These are phyloP conservation scores for Botrytis galanthina DNA, from an alignment of 2,329 filamentous ascomycete species.

Conservation along the genomic window DNA sequence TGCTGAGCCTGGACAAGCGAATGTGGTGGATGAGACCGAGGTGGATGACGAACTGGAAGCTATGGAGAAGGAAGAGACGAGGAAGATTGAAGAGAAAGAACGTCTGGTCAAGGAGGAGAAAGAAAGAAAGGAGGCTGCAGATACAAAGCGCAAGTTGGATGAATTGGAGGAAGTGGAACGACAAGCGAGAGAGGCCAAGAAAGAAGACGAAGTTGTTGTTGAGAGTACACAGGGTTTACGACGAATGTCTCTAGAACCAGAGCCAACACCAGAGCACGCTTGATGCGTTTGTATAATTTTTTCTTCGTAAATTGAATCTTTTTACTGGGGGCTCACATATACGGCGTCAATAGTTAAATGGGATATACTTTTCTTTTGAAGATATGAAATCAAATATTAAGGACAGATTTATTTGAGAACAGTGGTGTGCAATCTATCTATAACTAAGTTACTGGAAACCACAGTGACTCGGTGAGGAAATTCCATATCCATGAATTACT, in stretches of 20 bases:
- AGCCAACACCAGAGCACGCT: constrained; percentile 22
- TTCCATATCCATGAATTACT: too few species aligned
- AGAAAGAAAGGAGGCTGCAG: constrained; percentile 34
- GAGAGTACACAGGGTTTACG: constrained; percentile 28
- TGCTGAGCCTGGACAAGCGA: constrained; percentile 54
- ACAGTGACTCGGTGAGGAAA: not conserved
- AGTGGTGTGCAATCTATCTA: not conserved
- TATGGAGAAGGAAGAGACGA: constrained; percentile 55
- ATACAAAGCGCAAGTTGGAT: constrained; percentile 36
- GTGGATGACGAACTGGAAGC: constrained; percentile 84
- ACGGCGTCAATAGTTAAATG: not conserved
- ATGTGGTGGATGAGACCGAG: constrained; percentile 75
- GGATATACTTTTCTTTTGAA: not conserved
- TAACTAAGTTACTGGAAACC: not conserved
- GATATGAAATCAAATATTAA: not conserved
- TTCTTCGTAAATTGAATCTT: not conserved
- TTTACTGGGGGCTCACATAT: not conserved
- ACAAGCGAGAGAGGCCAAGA: constrained; percentile 22
- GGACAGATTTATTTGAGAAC: not conserved
- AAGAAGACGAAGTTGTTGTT: constrained; percentile 24
- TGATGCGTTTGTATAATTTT: not conserved
- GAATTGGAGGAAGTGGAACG: constrained; percentile 32
- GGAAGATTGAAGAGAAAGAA: constrained; percentile 43
- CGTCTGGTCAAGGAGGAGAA: constrained; percentile 31
- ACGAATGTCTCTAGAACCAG: constrained; percentile 30